These are phyloP conservation scores for Flaveria robusta DNA, from an alignment of 129 eudicot species.

Conservation along the genomic window DNA sequence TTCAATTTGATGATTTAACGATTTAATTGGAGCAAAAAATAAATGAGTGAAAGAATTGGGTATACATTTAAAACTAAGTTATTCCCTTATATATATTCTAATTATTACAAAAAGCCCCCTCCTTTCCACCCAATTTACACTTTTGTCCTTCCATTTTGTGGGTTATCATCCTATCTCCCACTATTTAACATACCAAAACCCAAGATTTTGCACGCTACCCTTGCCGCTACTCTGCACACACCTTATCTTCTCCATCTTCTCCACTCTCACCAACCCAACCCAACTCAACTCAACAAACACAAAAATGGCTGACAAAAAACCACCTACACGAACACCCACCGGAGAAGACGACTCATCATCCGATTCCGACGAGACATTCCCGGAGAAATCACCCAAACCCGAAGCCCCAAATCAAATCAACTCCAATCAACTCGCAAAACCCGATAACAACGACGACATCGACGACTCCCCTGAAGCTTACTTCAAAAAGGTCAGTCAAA, in stretches of 20 bases:
- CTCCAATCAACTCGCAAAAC: background rate
- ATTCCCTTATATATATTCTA: too few relatives aligned
- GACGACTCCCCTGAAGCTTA: conserved; percentile 26
- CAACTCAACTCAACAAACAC: background rate
- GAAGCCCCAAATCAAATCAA: conserved; percentile 11
- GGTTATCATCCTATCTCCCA: background rate
- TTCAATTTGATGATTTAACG: too few relatives aligned
- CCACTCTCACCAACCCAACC: background rate
- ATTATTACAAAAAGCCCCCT: background rate
- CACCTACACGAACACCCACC: conserved; percentile 1
- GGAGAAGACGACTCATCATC: conserved; percentile 26
- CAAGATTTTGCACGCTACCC: conserved; percentile 25
- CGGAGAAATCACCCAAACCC: conserved; percentile 12
- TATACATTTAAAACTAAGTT: too few relatives aligned
- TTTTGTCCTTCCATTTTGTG: conserved; percentile 6
- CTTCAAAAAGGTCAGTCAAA: conserved; percentile 29
- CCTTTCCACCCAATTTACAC: background rate
- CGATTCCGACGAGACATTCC: conserved; percentile 22
- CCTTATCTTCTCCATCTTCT: conserved; percentile 22
- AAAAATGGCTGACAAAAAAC: conserved; percentile 35
- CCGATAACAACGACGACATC: background rate
- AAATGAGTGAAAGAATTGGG: too few relatives aligned
- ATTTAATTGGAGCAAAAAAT: too few relatives aligned
- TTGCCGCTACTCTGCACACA: conserved; percentile 35
- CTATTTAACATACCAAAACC: background rate